Percentiles rank a stretch among this genome's conserved stretches.
phyloP scores from a whole-genome alignment of 805 yeast species.

The Monosporozyma siamensis region DNA sequence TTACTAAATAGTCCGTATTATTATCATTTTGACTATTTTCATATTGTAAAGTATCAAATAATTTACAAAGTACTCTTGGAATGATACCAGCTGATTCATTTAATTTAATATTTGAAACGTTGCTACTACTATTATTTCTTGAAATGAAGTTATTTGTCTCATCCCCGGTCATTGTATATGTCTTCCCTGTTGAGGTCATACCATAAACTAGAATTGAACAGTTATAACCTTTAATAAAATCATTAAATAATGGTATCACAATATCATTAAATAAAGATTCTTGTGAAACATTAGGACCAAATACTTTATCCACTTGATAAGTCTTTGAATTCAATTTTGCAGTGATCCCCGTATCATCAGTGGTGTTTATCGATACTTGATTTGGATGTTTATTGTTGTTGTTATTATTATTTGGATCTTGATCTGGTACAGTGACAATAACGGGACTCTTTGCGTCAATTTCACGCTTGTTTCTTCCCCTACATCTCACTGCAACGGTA shows the following conservation, averaged over 20 bases:
- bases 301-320: conserved; percentile 69
- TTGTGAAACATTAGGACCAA: conserved; percentile 78
- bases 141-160: neutral
- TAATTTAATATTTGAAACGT: conserved; percentile 21
- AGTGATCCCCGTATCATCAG: conserved; percentile 33
- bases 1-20: conserved; percentile 48
- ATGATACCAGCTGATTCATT: conserved; percentile 53
- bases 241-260: conserved; percentile 55
- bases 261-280: conserved; percentile 52
- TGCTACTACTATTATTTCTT: neutral
- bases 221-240: conserved; percentile 66
- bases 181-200: conserved; percentile 87
- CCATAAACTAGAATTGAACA: conserved; percentile 85
- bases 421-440: conserved; percentile 46
- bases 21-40: conserved; percentile 10
- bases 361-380: conserved; percentile 40
- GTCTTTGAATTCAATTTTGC: conserved; percentile 42
- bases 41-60: conserved; percentile 44
- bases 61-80: conserved; percentile 46
- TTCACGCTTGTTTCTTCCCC: conserved; percentile 53
- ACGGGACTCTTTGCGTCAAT: conserved; percentile 49
- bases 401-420: conserved; percentile 30
- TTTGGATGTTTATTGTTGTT: conserved; percentile 13
- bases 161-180: conserved; percentile 73
- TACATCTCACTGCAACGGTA: conserved; percentile 53